A percentile compares a stretch with the other conserved stretches of the same genome.
Conservation (phyloP, 2,329 filamentous ascomycete genomes). For the Immersiporthe knoxdaviesiana region DNA sequence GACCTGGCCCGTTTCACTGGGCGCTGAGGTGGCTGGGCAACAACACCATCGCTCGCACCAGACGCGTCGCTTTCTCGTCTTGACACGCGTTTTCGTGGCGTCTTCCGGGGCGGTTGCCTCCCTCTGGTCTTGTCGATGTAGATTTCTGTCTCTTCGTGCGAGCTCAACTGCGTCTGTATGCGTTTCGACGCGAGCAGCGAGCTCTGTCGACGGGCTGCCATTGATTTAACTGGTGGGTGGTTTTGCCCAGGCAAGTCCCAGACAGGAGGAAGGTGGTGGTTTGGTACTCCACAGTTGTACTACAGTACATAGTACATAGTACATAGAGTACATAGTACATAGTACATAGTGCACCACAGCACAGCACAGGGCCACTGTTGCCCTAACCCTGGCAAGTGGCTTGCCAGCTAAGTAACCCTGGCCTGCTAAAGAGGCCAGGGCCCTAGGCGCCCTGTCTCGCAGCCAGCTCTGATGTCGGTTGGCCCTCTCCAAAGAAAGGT, state of each 20-base stretch:
- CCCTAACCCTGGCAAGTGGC: background rate
- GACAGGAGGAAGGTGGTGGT: background rate
- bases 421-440: background rate
- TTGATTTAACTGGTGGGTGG: background rate
- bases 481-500: background rate
- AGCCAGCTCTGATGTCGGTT: background rate
- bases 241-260: background rate
- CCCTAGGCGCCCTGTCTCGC: background rate
- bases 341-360: background rate
- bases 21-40: background rate
- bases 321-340: too few species aligned
- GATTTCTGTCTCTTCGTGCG: slow-evolving; percentile 7
- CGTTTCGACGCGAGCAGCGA: slow-evolving; percentile 21
- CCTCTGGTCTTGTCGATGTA: background rate
- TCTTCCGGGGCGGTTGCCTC: background rate
- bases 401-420: background rate
- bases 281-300: too few species aligned
- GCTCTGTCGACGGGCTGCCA: slow-evolving; percentile 22
- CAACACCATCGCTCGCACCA: background rate
- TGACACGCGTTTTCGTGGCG: slow-evolving; percentile 9
- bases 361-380: too few species aligned
- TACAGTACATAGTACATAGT: too few species aligned
- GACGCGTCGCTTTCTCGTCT: slow-evolving; percentile 15
- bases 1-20: slow-evolving; percentile 14
- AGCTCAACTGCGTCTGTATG: slow-evolving; percentile 18